phyloP scores from a whole-genome alignment of 495 filamentous ascomycete genomes.

The Neurospora sp. region DNA sequence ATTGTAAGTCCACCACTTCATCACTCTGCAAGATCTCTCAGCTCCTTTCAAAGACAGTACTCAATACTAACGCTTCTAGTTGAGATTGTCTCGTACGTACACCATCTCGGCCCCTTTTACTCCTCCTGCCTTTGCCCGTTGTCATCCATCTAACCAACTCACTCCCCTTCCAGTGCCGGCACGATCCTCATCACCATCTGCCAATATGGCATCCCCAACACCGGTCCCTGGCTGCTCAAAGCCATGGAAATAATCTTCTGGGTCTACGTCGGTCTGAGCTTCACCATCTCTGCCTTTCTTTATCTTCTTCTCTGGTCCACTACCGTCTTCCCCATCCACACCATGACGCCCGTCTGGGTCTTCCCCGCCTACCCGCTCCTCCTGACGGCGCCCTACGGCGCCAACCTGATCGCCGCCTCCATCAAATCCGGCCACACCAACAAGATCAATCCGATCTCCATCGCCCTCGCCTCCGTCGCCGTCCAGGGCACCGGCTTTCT shows the following conservation, averaged over 20 bases:
- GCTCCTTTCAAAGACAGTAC: background rate
- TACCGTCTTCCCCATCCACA: constrained; percentile 60
- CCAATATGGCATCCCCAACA: constrained; percentile 60
- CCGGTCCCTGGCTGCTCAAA: constrained; percentile 57
- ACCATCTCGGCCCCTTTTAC: constrained; percentile 2
- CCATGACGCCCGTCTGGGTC: constrained; percentile 89
- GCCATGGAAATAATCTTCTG: constrained; percentile 61
- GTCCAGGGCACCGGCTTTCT: constrained; percentile 79
- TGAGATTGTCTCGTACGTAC: constrained; percentile 35
- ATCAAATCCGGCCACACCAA: constrained; percentile 18
- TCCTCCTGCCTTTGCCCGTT: background rate
- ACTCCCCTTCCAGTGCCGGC: constrained; percentile 38
- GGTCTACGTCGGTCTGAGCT: constrained; percentile 45
- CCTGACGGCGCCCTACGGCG: constrained; percentile 65
- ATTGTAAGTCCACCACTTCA: constrained; percentile 32
- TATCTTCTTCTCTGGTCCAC: constrained; percentile 63
- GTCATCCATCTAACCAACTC: background rate
- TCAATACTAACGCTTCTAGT: background rate
- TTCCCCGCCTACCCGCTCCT: constrained; percentile 84
- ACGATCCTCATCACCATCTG: constrained; percentile 72
- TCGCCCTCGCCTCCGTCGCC: constrained; percentile 61
- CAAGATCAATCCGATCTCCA: constrained; percentile 42
- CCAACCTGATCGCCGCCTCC: constrained; percentile 47
- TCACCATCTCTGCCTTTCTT: constrained; percentile 54
- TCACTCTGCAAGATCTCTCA: background rate